phyloP scores from a whole-genome alignment of 2,329 filamentous ascomycete species.

The Fusarium globosum region DNA sequence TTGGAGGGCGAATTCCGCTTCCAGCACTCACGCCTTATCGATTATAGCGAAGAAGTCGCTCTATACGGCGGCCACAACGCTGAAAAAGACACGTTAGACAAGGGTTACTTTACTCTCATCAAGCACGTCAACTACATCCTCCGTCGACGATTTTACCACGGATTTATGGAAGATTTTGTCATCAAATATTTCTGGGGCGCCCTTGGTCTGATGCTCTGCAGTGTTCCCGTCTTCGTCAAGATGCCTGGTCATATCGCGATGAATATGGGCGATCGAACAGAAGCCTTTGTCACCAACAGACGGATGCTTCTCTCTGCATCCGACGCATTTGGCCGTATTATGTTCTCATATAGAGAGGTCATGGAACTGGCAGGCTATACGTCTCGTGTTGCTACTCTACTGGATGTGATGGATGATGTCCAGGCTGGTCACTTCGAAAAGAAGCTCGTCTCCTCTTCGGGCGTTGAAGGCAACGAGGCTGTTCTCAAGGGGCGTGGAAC shows the following conservation, averaged over 20 bases:
- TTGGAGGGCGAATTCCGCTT: slow-evolving; percentile 97
- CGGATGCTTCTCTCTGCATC: slow-evolving; percentile 92
- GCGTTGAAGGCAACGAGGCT: slow-evolving; percentile 82
- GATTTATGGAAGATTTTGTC: slow-evolving; percentile 99
- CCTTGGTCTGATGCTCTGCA: slow-evolving; percentile 89
- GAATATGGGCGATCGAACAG: slow-evolving; percentile 77
- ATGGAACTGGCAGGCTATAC: slow-evolving; percentile 97
- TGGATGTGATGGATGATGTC: slow-evolving; percentile 96
- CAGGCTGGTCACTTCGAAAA: slow-evolving; percentile 93
- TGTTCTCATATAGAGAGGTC: slow-evolving; percentile 98
- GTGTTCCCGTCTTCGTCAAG: slow-evolving; percentile 95
- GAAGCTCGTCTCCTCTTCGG: slow-evolving; percentile 90
- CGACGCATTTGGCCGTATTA: slow-evolving; percentile 93
- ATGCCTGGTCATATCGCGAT: slow-evolving; percentile 75
- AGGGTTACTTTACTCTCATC: slow-evolving; percentile 98
- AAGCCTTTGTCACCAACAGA: slow-evolving; percentile 92
- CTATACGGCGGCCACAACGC: slow-evolving; percentile 91
- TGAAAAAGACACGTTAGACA: slow-evolving; percentile 96
- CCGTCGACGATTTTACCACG: slow-evolving; percentile 90
- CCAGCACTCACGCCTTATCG: slow-evolving; percentile 92
- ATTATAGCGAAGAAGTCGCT: slow-evolving; percentile 95
- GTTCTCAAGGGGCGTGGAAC: slow-evolving; percentile 85
- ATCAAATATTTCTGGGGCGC: slow-evolving; percentile 99
- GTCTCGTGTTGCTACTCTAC: slow-evolving; percentile 85
- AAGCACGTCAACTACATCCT: slow-evolving; percentile 98